These are phyloP conservation scores for Coix lacrymajobi DNA, from an alignment of 176 grass and related monocot genomes.

Conservation along the genomic window DNA sequence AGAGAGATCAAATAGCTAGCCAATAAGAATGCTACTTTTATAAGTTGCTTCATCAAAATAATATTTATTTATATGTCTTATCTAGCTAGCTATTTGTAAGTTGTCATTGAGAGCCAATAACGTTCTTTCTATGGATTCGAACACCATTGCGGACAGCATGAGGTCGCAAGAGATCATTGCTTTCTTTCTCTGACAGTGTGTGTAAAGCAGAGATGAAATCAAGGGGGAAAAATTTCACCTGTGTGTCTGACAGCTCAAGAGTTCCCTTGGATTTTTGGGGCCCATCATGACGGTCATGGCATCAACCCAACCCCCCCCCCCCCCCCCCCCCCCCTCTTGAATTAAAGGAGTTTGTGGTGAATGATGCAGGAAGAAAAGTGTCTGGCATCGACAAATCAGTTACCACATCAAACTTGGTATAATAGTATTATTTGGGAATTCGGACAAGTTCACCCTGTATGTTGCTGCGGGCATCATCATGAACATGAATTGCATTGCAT, in stretches of 20 bases:
- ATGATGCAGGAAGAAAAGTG: not conserved
- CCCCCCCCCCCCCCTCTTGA: too few species aligned
- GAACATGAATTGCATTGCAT: not conserved
- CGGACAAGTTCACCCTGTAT: conserved; percentile 4
- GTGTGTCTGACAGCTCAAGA: not conserved
- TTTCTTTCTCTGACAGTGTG: not conserved
- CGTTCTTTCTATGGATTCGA: too few species aligned
- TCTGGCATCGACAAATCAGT: not conserved
- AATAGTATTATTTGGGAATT: not conserved
- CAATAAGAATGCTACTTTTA: too few species aligned
- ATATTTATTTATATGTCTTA: too few species aligned
- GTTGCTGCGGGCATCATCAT: not conserved
- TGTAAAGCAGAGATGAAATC: conserved; percentile 9
- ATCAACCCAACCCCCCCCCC: too few species aligned
- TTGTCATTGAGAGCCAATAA: too few species aligned
- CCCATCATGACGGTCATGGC: not conserved
- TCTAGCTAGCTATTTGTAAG: too few species aligned
- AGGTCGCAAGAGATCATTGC: not conserved
- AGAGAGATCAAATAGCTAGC: too few species aligned
- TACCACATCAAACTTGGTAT: not conserved
- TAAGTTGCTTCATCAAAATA: too few species aligned
- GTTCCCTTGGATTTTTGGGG: not conserved
- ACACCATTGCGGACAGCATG: too few species aligned
- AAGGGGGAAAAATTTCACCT: not conserved
- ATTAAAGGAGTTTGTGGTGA: not conserved